Percentiles rank a stretch among this genome's conserved stretches.
Evolutionary conservation across 306 rosid genomes (phyloP).

Genomic region (Rosa persica): DNA sequence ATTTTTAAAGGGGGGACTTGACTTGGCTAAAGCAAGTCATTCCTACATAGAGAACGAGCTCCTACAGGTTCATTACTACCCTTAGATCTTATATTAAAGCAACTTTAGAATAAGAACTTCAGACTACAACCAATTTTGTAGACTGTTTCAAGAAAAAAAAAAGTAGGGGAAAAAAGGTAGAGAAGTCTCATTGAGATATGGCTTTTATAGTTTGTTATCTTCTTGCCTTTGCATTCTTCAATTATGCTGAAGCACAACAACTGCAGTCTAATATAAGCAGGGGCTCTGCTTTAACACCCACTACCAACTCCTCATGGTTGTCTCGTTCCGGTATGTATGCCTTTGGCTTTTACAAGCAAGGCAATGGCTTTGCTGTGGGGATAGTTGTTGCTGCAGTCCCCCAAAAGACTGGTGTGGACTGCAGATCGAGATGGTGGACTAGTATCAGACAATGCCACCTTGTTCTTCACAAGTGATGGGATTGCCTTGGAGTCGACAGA

Average conservation of each 20-base stretch:
- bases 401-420: constrained; percentile 33
- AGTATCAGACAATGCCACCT: constrained; percentile 6
- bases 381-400: constrained; percentile 24
- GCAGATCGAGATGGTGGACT: constrained; percentile 18
- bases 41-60: neutral
- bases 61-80: neutral
- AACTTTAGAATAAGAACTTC: neutral
- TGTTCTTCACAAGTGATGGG: constrained; percentile 23
- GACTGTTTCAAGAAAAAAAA: neutral
- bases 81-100: neutral
- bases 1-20: neutral
- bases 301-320: constrained; percentile 23
- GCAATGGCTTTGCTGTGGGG: constrained; percentile 24
- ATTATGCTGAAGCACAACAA: constrained; percentile 11
- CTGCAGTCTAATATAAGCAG: constrained; percentile 3
- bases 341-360: constrained; percentile 31
- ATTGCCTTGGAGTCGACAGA: constrained; percentile 6
- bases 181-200: neutral
- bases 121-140: neutral
- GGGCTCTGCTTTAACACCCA: constrained; percentile 21
- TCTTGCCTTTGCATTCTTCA: neutral
- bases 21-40: neutral
- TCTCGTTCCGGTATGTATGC: constrained; percentile 34
- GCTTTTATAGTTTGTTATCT: neutral
- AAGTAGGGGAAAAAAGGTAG: neutral